These are phyloP conservation scores for Rosellinia necatrix DNA, from an alignment of 2,329 filamentous ascomycete species.

Conservation along the genomic window DNA sequence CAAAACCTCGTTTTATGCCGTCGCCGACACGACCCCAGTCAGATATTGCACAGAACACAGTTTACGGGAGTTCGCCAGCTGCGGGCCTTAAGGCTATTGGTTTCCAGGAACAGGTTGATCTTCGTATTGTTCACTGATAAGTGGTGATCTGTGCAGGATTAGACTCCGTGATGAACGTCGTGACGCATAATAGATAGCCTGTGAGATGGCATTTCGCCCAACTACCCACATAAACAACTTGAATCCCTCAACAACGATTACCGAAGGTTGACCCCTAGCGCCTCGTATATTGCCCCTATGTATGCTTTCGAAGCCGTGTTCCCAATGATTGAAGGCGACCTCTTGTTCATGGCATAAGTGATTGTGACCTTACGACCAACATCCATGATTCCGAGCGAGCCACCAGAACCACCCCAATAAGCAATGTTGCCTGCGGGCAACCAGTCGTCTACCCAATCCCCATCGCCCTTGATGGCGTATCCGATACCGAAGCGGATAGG, in stretches of 20 bases:
- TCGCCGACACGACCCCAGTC: too few relatives aligned
- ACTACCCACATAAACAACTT: not conserved
- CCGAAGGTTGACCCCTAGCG: constrained; percentile 27
- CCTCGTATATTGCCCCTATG: constrained; percentile 31
- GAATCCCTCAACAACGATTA: not conserved
- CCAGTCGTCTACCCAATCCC: constrained; percentile 33
- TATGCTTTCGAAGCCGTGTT: constrained; percentile 30
- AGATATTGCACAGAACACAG: too few relatives aligned
- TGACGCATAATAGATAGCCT: not conserved
- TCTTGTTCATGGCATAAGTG: constrained; percentile 34
- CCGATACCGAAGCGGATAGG: constrained; percentile 50
- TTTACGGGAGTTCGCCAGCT: too few relatives aligned
- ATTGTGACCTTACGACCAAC: constrained; percentile 31
- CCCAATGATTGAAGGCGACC: constrained; percentile 18
- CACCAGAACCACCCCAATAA: constrained; percentile 34
- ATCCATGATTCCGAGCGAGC: constrained; percentile 35
- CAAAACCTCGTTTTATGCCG: too few relatives aligned
- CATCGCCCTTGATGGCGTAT: constrained; percentile 42
- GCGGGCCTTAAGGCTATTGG: too few relatives aligned
- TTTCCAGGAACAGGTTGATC: too few relatives aligned
- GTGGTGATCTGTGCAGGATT: not conserved
- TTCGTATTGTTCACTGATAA: too few relatives aligned
- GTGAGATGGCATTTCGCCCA: not conserved
- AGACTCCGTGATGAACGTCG: not conserved
- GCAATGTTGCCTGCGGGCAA: constrained; percentile 41